Evolutionary conservation across 176 grass and related monocot genomes (phyloP).

Genomic region (Aegilops speltoides): DNA sequence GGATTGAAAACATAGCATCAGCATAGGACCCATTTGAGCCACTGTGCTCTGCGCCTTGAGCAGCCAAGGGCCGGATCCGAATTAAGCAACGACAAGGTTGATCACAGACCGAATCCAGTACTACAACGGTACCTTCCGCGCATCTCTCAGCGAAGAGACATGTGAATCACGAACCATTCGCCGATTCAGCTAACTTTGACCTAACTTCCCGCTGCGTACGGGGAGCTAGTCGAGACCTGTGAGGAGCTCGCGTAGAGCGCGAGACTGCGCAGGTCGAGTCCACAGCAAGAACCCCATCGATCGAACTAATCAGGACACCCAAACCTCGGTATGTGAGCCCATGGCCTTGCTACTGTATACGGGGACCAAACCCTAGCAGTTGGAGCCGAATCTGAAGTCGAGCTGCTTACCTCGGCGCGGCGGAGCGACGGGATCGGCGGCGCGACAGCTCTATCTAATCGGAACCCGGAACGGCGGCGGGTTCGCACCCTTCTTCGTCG

Average conservation of each 20-base stretch:
- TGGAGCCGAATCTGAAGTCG: neutral
- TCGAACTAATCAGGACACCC: neutral
- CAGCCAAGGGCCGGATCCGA: neutral
- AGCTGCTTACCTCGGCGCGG: conserved; percentile 27
- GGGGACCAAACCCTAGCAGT: neutral
- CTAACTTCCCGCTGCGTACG: neutral
- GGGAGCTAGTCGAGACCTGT: neutral
- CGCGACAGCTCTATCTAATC: neutral
- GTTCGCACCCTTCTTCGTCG: conserved; percentile 7
- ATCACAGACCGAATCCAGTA: neutral
- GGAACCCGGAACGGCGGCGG: neutral
- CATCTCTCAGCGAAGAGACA: neutral
- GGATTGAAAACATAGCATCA: neutral
- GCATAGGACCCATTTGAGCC: neutral
- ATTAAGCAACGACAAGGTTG: neutral
- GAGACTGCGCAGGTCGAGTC: neutral
- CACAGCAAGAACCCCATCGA: neutral
- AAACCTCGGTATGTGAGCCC: neutral
- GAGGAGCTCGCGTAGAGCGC: neutral
- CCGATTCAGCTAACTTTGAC: neutral
- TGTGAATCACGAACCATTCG: neutral
- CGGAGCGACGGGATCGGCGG: neutral
- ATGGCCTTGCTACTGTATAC: neutral
- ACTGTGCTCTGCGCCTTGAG: neutral
- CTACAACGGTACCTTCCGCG: neutral